Evolutionary conservation across 139 green algal genomes (phyloP).

Genomic region (Coccomyxa sp.): DNA sequence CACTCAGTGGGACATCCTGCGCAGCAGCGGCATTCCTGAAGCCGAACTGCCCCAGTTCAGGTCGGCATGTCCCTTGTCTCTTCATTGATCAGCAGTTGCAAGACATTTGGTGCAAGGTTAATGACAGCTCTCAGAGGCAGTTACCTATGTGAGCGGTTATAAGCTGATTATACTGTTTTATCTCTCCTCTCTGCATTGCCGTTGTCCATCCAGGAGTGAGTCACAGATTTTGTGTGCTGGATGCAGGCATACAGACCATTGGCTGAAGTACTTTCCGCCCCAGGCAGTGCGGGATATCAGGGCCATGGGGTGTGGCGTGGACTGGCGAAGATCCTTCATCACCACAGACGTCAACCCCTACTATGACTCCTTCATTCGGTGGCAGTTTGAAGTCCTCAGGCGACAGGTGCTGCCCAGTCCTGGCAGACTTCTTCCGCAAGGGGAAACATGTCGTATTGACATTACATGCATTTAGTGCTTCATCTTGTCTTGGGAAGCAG

Average conservation of each 20-base stretch:
- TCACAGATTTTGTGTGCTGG: too few relatives aligned
- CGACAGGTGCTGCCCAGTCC: constrained; percentile 22
- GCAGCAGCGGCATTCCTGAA: constrained; percentile 76
- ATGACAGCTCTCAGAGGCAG: too few relatives aligned
- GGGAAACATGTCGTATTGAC: background rate
- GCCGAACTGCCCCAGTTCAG: constrained; percentile 85
- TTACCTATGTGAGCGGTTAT: too few relatives aligned
- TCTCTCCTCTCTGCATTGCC: too few relatives aligned
- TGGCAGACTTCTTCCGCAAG: background rate
- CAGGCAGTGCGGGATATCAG: constrained; percentile 82
- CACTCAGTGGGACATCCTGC: constrained; percentile 94
- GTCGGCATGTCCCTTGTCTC: background rate
- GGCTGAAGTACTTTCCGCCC: constrained; percentile 94
- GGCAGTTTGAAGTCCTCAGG: constrained; percentile 91
- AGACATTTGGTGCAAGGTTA: background rate
- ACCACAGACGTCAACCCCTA: constrained; percentile 97
- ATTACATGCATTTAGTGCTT: too few relatives aligned
- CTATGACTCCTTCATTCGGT: constrained; percentile 96
- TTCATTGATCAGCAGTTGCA: background rate
- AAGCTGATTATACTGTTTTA: too few relatives aligned
- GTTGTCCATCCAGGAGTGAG: too few relatives aligned
- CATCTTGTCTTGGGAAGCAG: too few relatives aligned
- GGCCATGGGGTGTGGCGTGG: constrained; percentile 92
- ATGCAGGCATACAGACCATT: constrained; percentile 72
- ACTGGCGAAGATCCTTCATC: constrained; percentile 97